These are phyloP conservation scores for Clarireedia paspali DNA, from an alignment of 2,329 filamentous ascomycete genomes.

Conservation along the genomic window DNA sequence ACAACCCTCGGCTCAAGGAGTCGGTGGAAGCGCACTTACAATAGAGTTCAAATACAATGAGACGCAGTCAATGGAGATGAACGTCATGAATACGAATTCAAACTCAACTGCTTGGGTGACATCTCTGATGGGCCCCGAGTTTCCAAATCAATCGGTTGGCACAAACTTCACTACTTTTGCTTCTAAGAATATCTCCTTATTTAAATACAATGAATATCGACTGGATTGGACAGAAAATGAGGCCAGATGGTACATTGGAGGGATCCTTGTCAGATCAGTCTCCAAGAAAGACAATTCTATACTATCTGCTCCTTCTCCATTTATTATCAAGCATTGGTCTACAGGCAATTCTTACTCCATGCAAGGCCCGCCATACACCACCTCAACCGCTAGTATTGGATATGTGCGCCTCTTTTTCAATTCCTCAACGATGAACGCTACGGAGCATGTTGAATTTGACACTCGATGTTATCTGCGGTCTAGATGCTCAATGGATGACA, in stretches of 20 bases:
- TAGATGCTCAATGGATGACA: conserved; percentile 28
- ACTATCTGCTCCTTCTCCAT: conserved; percentile 34
- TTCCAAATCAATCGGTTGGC: conserved; percentile 31
- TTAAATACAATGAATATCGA: conserved; percentile 36
- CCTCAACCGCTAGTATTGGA: conserved; percentile 35
- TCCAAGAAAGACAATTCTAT: conserved; percentile 27
- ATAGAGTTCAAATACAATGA: conserved; percentile 40
- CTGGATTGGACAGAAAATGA: conserved; percentile 39
- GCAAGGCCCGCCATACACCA: conserved; percentile 35
- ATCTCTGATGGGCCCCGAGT: conserved; percentile 33
- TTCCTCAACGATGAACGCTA: conserved; percentile 34
- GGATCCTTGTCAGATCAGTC: conserved; percentile 29
- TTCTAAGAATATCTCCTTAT: neutral
- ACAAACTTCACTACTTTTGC: conserved; percentile 14
- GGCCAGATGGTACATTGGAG: conserved; percentile 36
- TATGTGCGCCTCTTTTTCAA: conserved; percentile 45
- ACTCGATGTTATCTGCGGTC: conserved; percentile 25
- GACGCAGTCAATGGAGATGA: conserved; percentile 35
- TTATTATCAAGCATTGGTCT: conserved; percentile 42
- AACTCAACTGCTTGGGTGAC: conserved; percentile 32
- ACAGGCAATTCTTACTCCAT: conserved; percentile 37
- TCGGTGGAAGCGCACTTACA: conserved; percentile 36
- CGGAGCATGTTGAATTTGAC: conserved; percentile 23
- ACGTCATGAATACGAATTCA: conserved; percentile 38
- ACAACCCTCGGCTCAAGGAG: conserved; percentile 31